phyloP scores from a whole-genome alignment of 1,284 basidiomycete genomes.

The Vanrija humicola region DNA sequence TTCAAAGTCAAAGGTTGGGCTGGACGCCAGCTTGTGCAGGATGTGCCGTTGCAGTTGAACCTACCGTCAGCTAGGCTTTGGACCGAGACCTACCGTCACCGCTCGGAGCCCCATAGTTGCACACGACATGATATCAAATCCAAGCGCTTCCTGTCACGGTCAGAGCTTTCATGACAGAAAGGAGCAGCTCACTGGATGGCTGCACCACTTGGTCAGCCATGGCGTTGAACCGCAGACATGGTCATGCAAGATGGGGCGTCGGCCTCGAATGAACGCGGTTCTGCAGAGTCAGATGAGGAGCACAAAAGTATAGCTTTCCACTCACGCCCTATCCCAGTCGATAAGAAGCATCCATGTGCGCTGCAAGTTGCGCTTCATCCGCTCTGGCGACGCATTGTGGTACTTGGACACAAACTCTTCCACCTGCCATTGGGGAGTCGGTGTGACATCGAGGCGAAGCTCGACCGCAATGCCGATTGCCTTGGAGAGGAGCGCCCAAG shows the following conservation, averaged over 20 bases:
- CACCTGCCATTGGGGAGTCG: conserved; percentile 4
- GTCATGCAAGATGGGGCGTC: conserved; percentile 8
- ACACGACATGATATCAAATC: conserved; percentile 13
- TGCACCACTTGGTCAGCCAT: conserved; percentile 7
- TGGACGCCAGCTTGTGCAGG: neutral
- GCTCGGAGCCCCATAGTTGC: conserved; percentile 5
- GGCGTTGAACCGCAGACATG: conserved; percentile 2
- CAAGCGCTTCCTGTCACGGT: conserved; percentile 2
- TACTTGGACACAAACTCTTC: conserved; percentile 3
- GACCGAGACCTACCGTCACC: neutral
- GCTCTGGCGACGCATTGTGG: conserved; percentile 1
- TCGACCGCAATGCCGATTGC: conserved; percentile 13
- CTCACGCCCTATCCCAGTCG: conserved; percentile 13
- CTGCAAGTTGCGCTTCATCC: conserved; percentile 10
- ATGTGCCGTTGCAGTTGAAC: no score
- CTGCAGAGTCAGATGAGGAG: neutral
- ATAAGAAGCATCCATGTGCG: conserved; percentile 9
- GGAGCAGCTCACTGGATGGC: conserved; percentile 5
- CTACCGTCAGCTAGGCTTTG: neutral
- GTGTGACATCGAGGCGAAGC: conserved; percentile 9
- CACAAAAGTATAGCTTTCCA: neutral
- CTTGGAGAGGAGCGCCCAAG: conserved; percentile 11
- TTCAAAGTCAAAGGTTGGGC: conserved; percentile 6
- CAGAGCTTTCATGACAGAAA: neutral
- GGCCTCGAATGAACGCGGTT: conserved; percentile 13